Base-by-base conservation (phyloP, 805 yeast genomes). In the Candida methanosorbosa region DNA sequence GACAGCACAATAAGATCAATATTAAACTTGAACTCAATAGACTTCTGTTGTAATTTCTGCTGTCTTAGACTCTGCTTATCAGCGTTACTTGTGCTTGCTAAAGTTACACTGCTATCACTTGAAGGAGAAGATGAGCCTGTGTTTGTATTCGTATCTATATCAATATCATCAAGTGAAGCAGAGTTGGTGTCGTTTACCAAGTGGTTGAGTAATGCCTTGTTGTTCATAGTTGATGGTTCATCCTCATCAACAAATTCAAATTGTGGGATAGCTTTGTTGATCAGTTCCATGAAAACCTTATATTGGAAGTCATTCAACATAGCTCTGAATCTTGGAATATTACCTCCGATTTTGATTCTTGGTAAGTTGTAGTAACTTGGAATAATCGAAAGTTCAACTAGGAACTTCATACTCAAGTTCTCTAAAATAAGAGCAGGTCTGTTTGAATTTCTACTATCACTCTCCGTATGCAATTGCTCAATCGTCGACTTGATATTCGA, bases 271-370 rank as follows among this genome's bases (percentile, higher is more conserved):
- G 80, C 73, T 9, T 65, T 70, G 33, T 81, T 81, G 23, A 90
- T 61, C 29, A 90, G 61, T 38, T 78, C 75, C 90, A 92, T 79
- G 48, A 92, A 63, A 1, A 86, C 75, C 54, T 86, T 83, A 59
- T 94, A 94, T 53, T 94, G 96, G 48, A 78, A 81, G 52, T 92
- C 97, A 45, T 84, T 84, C 49, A 92, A 54, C 21, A 82, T 70
- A 4, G 92, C 76, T 21, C 68, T 67, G 40, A 94, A 68, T 22
- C 62, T 61, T 0, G 96, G 94, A 12, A 92, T 70, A 38, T 76
- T 75, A 12, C 92, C 96, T 21, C 84, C 75, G 2, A 88, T 65
- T 49, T 72, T 77, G 41, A 86, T 64, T 43, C 72, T 72, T 0
- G 97, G 80, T 29, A 92, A 63, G 42, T 77, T 78, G 21, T 72